phyloP scores from a whole-genome alignment of 2,329 filamentous ascomycete genomes.

The Phialemonium atrogriseum region DNA sequence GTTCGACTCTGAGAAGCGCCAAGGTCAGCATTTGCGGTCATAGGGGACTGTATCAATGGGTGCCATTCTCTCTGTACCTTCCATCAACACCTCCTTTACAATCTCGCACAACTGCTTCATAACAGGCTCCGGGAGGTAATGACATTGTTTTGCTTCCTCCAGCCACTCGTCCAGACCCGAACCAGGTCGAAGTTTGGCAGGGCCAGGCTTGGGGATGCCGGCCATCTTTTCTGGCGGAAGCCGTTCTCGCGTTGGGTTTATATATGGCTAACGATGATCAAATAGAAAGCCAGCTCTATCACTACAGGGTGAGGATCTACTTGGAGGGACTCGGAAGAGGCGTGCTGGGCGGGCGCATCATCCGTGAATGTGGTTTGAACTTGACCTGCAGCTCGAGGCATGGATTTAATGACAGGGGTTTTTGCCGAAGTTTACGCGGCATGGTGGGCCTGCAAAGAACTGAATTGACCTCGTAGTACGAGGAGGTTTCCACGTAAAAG shows the following conservation, averaged over 20 bases:
- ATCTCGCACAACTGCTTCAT: constrained; percentile 99
- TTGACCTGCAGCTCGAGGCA: too few relatives aligned
- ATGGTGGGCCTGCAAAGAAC: too few relatives aligned
- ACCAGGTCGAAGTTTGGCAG: constrained; percentile 73
- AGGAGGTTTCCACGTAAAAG: too few relatives aligned
- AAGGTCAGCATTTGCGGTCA: neutral
- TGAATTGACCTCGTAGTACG: too few relatives aligned
- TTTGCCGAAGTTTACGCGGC: too few relatives aligned
- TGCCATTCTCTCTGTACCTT: constrained; percentile 52
- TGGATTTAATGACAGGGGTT: too few relatives aligned
- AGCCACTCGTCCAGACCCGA: constrained; percentile 94
- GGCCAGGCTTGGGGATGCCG: constrained; percentile 76
- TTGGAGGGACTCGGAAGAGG: too few relatives aligned
- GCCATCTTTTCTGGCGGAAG: constrained; percentile 24
- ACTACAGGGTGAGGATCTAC: too few relatives aligned
- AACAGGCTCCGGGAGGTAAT: constrained; percentile 88
- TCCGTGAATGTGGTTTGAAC: too few relatives aligned
- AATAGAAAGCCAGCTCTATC: too few relatives aligned
- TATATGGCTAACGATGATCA: too few relatives aligned
- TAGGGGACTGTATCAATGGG: neutral
- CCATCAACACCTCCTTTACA: constrained; percentile 98
- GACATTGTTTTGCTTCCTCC: constrained; percentile 91
- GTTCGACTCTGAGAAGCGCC: constrained; percentile 66
- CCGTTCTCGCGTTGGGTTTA: constrained; percentile 12
- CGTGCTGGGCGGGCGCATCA: too few relatives aligned